phyloP scores from a whole-genome alignment of 768 basidiomycete species.

The Boletus rubroflammeus region DNA sequence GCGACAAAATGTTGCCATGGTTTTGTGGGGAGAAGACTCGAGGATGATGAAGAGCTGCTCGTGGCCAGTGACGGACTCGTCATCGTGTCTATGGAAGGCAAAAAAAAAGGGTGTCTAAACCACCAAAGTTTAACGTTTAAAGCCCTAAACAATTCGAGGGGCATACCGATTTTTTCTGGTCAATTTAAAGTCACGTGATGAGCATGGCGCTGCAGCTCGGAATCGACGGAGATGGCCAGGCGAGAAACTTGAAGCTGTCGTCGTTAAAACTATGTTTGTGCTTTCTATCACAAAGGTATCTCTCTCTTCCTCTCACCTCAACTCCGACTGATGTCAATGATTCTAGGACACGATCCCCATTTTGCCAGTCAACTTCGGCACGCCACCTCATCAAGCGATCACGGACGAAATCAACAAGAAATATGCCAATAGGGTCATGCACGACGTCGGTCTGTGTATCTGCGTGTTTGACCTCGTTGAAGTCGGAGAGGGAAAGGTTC shows the following conservation, averaged over 20 bases:
- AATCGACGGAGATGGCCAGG: neutral
- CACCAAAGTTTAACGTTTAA: neutral
- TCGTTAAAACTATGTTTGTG: conserved; percentile 37
- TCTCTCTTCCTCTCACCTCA: neutral
- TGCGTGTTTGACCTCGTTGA: conserved; percentile 85
- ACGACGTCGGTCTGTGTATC: conserved; percentile 88
- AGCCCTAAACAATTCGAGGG: neutral
- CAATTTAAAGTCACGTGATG: conserved; percentile 19
- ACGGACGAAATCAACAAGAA: conserved; percentile 89
- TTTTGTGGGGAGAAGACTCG: conserved; percentile 56
- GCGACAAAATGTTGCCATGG: conserved; percentile 84
- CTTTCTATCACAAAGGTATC: conserved; percentile 44
- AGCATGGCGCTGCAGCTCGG: neutral
- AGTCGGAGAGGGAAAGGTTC: conserved; percentile 86
- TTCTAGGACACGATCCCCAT: conserved; percentile 84
- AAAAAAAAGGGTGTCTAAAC: neutral
- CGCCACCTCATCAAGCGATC: conserved; percentile 74
- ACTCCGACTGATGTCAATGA: neutral
- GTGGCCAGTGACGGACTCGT: conserved; percentile 3
- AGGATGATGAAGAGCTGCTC: conserved; percentile 32
- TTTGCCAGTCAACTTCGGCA: conserved; percentile 81
- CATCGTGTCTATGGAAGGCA: conserved; percentile 10
- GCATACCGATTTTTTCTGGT: conserved; percentile 2
- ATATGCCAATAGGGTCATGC: conserved; percentile 88
- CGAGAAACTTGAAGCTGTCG: neutral